Evolutionary conservation across 2,329 filamentous ascomycete species (phyloP).

Genomic region (Trichoderma sp.): DNA sequence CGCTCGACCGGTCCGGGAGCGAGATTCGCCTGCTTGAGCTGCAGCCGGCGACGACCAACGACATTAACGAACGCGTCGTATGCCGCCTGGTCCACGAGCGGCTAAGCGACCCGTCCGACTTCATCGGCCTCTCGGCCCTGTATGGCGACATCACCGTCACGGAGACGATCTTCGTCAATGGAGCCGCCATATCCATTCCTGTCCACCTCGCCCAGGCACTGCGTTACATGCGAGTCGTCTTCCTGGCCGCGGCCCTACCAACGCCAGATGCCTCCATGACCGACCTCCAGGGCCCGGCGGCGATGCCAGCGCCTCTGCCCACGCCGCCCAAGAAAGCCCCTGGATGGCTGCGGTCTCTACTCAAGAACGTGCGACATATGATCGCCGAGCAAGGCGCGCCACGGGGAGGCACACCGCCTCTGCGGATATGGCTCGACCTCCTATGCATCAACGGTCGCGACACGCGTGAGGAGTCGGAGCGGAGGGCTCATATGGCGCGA

Average conservation of each 20-base stretch:
- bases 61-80: constrained; percentile 33
- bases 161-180: constrained; percentile 35
- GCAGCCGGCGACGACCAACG: constrained; percentile 30
- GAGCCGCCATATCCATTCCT: constrained; percentile 31
- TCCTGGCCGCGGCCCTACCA: constrained; percentile 30
- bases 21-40: constrained; percentile 40
- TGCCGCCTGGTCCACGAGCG: constrained; percentile 37
- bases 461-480: constrained; percentile 32
- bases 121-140: constrained; percentile 35
- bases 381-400: constrained; percentile 12
- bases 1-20: constrained; percentile 28
- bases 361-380: constrained; percentile 25
- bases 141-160: constrained; percentile 33
- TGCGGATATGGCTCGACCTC: constrained; percentile 37
- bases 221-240: constrained; percentile 37
- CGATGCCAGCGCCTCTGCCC: constrained; percentile 22
- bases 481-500: constrained; percentile 32
- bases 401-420: constrained; percentile 13
- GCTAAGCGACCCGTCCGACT: constrained; percentile 31
- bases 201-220: constrained; percentile 35
- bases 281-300: not conserved
- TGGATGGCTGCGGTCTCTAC: constrained; percentile 26
- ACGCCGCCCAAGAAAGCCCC: constrained; percentile 25
- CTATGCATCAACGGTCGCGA: constrained; percentile 35
- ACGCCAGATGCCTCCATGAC: constrained; percentile 17